Conservation (phyloP, 805 yeast species). For the Lachancea dasiensis region DNA sequence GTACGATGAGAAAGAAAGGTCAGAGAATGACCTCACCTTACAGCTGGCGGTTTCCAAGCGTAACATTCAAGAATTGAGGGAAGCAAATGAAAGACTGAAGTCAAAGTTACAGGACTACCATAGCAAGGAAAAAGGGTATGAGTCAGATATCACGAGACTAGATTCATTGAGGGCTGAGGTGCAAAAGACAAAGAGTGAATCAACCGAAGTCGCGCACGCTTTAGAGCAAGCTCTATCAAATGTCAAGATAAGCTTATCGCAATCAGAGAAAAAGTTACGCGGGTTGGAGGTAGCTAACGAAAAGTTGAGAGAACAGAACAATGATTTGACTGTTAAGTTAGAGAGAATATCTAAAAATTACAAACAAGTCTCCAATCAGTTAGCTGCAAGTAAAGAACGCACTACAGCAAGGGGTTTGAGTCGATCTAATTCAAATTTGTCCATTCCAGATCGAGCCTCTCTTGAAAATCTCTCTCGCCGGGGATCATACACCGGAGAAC, state of each 20-base stretch:
- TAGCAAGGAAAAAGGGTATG: conserved; percentile 32
- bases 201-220: conserved; percentile 29
- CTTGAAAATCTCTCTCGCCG: conserved; percentile 13
- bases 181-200: conserved; percentile 25
- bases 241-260: conserved; percentile 48
- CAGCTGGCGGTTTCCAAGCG: conserved; percentile 51
- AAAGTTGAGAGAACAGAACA: conserved; percentile 54
- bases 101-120: conserved; percentile 33
- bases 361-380: conserved; percentile 55
- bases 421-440: conserved; percentile 35
- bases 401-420: conserved; percentile 28
- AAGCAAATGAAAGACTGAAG: conserved; percentile 39
- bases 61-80: conserved; percentile 58
- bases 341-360: conserved; percentile 67
- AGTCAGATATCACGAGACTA: conserved; percentile 29
- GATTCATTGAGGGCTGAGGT: conserved; percentile 26
- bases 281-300: conserved; percentile 51
- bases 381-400: conserved; percentile 39
- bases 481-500: conserved; percentile 13
- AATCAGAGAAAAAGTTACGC: conserved; percentile 44
- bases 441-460: conserved; percentile 18
- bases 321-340: conserved; percentile 60
- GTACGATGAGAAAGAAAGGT: conserved; percentile 54
- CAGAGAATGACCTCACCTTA: conserved; percentile 48
- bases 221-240: conserved; percentile 31